Evolutionary conservation across 1,284 basidiomycete species (phyloP), one percentile per base, ranked within the genome.

Genomic region (Cerrena zonata): DNA sequence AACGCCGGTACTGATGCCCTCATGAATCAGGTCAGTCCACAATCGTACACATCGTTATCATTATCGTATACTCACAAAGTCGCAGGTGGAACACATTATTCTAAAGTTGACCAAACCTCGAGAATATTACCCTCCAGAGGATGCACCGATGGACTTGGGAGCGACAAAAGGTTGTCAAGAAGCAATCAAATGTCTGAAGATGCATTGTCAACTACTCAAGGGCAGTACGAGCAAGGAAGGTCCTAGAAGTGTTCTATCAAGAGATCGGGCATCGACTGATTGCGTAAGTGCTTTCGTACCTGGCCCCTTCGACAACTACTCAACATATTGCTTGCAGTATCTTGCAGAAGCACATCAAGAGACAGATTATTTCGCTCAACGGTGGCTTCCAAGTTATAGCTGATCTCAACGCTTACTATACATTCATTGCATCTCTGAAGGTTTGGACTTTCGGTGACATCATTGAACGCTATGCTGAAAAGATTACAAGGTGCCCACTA

Each of bases 371-470:
- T 56, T 96, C 91, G 1, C 77, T 96, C 22, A 82, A 77, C 49
- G 96, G 96, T 15, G 94, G 94, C 0, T 96, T 97, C 68, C 91
- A 94, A 60, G 86, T 98, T 52, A 98, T 99, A 51, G 88, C 94
- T 1, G 96, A 99, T 68, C 71, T 99, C 55, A 98, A 98, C 66
- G 82, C 89, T 1, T 97, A 98, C 67, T 83, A 96, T 65, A 67
- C 80, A 0, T 99, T 98, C 67, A 86, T 98, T 46, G 71, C 84
- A 0, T 86, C 87, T 12, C 74, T 96, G 45, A 92, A 87, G 75
- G 84, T 81, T 34, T 11, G 66, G 58, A 22, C n/a, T 22, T 11
- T 24, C n/a, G n/a, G n/a, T n/a, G n/a, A n/a, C n/a, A n/a, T n/a
- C 15, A 19, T 11, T 26, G 13, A 19, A 30, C 34, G 37, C 19